Base-by-base conservation (phyloP, 2,329 filamentous ascomycete genomes). In the Fusarium ambrosium region DNA sequence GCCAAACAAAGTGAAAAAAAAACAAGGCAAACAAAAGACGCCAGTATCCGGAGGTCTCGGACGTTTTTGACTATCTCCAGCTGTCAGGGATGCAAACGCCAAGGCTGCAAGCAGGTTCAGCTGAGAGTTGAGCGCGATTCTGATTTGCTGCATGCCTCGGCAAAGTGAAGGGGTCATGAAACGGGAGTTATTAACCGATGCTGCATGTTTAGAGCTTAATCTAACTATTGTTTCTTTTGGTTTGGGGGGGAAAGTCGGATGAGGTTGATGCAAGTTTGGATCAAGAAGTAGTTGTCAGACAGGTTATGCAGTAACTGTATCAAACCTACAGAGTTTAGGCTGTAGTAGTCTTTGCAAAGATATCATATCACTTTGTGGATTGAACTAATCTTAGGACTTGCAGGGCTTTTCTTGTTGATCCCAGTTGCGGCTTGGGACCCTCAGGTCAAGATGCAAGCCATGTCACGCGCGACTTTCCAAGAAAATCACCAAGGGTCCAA, bases 51-150 rank as follows among this genome's bases (percentile, higher is more conserved):
- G 36, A 20, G 20, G 22, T 37, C 34, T 59, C 22, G 22, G 32
- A 41, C 18, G 56, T 41, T 59, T 59, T 59, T 27, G 24, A 41
- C 20, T 1, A 27, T 59, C 22, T 39, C 20, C 22, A 27, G 22
- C 11, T 32, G 27, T 6, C 58, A 43, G 39, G 39, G 39, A 48
- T 62, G 39, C 59, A 32, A 34, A 45, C 39, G 59, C 59, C 59
- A 62, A 62, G 59, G 8, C 39, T 48, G n/a, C 59, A 62, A 48
- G 41, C 41, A 24, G 39, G 39, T 62, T 48, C 59, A 48, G 59
- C 59, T 45, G 59, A 62, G 29, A 48, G 24, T 36, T 48, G 29
- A 36, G 39, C 41, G 39, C 39, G 14, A 62, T 34, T 11, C 59
- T 48, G 59, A 62, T 62, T 62, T 62, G 39, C 59, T 48, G 20